Conservation (phyloP, 371 early-diverging fungal genomes). For the Mycotypha africana region DNA sequence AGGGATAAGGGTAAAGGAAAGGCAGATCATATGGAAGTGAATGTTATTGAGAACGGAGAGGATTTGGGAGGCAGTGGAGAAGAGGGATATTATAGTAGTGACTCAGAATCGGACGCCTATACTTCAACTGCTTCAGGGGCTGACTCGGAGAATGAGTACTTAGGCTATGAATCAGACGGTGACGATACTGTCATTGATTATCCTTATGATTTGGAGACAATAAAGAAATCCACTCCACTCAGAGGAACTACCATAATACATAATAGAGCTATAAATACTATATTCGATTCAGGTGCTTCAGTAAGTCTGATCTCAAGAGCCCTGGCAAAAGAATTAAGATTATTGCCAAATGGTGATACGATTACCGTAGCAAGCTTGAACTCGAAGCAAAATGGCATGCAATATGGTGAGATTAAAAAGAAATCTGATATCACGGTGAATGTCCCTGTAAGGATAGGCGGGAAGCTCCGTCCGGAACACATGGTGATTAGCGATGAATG, state of each 20-base stretch:
- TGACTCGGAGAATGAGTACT: not conserved
- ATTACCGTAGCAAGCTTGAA: not conserved
- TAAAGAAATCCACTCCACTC: not conserved
- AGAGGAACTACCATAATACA: not conserved
- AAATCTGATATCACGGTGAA: not conserved
- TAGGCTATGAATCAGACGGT: not conserved
- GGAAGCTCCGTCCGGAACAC: constrained; percentile 7
- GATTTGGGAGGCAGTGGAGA: not conserved
- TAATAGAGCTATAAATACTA: not conserved
- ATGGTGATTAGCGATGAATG: constrained; percentile 3
- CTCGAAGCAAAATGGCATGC: not conserved
- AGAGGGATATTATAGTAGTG: not conserved
- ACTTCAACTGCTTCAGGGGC: not conserved
- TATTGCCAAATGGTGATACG: not conserved
- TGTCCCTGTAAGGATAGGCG: constrained; percentile 9
- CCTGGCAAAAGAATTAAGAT: not conserved
- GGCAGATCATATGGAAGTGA: not conserved
- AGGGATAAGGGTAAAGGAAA: not conserved
- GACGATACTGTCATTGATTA: not conserved
- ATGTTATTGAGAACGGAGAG: not conserved
- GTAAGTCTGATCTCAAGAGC: not conserved
- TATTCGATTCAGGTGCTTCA: not conserved
- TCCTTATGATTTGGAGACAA: not conserved
- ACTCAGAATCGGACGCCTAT: not conserved
- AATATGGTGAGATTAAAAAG: too few species aligned